Evolutionary conservation across 192 early-diverging fungal genomes (phyloP).

Genomic region (Coemansia pectinata): DNA sequence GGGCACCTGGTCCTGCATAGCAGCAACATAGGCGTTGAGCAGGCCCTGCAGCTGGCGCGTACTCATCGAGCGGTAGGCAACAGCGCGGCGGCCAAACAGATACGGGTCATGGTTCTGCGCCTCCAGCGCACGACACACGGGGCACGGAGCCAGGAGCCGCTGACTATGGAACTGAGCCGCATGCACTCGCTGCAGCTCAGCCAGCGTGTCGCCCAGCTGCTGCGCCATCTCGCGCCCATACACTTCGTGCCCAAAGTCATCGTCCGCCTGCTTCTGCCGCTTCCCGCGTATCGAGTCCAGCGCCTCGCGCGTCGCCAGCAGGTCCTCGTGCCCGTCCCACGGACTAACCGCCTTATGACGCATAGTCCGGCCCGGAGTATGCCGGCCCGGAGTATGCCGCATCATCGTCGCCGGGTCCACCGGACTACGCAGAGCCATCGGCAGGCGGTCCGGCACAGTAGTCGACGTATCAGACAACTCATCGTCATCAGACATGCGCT

Average conservation of each 20-base stretch:
- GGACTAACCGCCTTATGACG: not conserved
- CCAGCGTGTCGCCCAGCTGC: conserved; percentile 41
- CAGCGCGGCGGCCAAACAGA: conserved; percentile 37
- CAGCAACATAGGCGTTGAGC: conserved; percentile 47
- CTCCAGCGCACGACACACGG: conserved; percentile 34
- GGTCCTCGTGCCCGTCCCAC: conserved; percentile 13
- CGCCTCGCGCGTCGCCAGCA: conserved; percentile 30
- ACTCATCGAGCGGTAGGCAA: conserved; percentile 39
- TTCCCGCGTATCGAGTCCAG: conserved; percentile 28
- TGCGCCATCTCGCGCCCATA: conserved; percentile 26
- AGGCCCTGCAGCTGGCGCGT: conserved; percentile 44
- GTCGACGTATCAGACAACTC: conserved; percentile 47
- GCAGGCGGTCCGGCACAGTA: conserved; percentile 21
- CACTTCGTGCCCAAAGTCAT: conserved; percentile 7
- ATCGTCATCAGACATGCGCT: conserved; percentile 7
- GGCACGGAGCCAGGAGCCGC: conserved; percentile 1
- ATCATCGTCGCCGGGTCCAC: conserved; percentile 23
- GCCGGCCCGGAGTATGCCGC: not conserved
- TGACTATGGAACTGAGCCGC: conserved; percentile 23
- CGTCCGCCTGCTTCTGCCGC: not conserved
- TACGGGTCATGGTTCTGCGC: conserved; percentile 54
- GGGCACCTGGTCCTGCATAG: conserved; percentile 41
- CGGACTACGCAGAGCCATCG: conserved; percentile 23
- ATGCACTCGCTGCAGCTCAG: conserved; percentile 48
- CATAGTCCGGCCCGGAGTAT: too few species aligned